These are phyloP conservation scores for Colletotrichum godetiae DNA, from an alignment of 2,329 filamentous ascomycete species.

Conservation along the genomic window DNA sequence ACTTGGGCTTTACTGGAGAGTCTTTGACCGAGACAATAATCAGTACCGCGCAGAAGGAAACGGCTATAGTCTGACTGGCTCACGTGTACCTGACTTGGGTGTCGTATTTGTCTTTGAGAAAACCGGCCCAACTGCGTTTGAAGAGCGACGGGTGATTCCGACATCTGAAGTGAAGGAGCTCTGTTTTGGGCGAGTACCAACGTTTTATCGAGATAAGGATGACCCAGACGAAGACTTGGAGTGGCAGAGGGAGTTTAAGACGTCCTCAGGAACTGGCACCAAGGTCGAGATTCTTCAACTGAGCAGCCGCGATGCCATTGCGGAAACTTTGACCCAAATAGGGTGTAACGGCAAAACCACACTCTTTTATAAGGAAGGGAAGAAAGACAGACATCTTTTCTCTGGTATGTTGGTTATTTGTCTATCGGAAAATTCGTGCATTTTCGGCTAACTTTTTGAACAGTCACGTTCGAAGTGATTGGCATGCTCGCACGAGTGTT, in stretches of 20 bases:
- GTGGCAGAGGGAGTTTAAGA: constrained; percentile 6
- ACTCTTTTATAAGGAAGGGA: constrained; percentile 40
- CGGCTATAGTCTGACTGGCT: constrained; percentile 47
- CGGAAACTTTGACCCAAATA: constrained; percentile 49
- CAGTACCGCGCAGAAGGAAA: constrained; percentile 51
- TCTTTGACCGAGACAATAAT: constrained; percentile 49
- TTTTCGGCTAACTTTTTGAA: neutral
- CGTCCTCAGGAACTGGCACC: constrained; percentile 36
- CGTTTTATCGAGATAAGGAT: constrained; percentile 44
- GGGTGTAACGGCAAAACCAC: constrained; percentile 50
- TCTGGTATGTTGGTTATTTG: constrained; percentile 34
- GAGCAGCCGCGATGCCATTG: constrained; percentile 44
- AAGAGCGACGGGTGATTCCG: constrained; percentile 49
- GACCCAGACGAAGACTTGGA: constrained; percentile 4
- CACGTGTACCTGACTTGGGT: constrained; percentile 47
- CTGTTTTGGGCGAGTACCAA: constrained; percentile 53
- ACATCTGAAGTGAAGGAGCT: constrained; percentile 50
- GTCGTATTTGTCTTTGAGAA: constrained; percentile 52
- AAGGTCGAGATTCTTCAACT: constrained; percentile 36
- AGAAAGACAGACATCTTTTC: constrained; percentile 39
- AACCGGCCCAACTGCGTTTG: constrained; percentile 48
- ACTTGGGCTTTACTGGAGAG: constrained; percentile 54
- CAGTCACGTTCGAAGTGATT: constrained; percentile 52
- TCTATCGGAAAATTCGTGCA: neutral
- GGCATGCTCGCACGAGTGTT: constrained; percentile 53